Percentiles rank a stretch among this genome's conserved stretches.
Evolutionary conservation across 129 eudicot genomes (phyloP).

Genomic region (Ambrosia trifida): DNA sequence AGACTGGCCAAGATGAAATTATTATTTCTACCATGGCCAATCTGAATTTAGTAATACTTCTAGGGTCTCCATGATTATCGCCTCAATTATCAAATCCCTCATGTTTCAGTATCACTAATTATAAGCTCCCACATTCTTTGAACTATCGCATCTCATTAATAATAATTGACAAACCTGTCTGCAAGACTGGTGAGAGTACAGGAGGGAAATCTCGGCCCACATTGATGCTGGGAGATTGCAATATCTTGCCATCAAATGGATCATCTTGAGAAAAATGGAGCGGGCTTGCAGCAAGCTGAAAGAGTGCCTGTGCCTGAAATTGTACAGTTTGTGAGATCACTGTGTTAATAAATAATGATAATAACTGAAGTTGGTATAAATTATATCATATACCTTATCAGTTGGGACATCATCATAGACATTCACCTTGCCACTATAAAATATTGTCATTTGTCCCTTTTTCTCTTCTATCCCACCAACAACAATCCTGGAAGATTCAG

Average conservation of each 20-base stretch:
- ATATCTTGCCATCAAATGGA: slow-evolving; percentile 39
- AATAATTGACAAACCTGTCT: slow-evolving; percentile 40
- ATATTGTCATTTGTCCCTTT: slow-evolving; percentile 74
- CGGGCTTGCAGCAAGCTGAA: slow-evolving; percentile 93
- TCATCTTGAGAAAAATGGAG: slow-evolving; percentile 58
- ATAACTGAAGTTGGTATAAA: slow-evolving; percentile 28
- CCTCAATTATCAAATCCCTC: not conserved
- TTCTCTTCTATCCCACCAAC: slow-evolving; percentile 47
- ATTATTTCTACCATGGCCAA: not conserved
- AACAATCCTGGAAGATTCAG: slow-evolving; percentile 50
- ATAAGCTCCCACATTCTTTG: slow-evolving; percentile 1
- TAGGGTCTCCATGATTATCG: not conserved
- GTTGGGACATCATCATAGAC: slow-evolving; percentile 76
- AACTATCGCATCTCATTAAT: not conserved
- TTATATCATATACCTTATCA: slow-evolving; percentile 58
- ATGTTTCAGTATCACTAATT: not conserved
- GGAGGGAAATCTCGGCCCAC: slow-evolving; percentile 34
- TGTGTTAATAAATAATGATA: not conserved
- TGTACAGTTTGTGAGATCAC: slow-evolving; percentile 39
- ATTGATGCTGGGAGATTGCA: slow-evolving; percentile 38
- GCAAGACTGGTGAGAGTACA: slow-evolving; percentile 37
- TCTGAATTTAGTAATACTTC: slow-evolving; percentile 6
- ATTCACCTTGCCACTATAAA: slow-evolving; percentile 80
- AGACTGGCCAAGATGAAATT: not conserved
- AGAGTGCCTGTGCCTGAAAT: slow-evolving; percentile 67